Evolutionary conservation across 164 flowering plant species (phyloP), one percentile per base, ranked within the genome.

Genomic region (Dillenia turbinata): DNA sequence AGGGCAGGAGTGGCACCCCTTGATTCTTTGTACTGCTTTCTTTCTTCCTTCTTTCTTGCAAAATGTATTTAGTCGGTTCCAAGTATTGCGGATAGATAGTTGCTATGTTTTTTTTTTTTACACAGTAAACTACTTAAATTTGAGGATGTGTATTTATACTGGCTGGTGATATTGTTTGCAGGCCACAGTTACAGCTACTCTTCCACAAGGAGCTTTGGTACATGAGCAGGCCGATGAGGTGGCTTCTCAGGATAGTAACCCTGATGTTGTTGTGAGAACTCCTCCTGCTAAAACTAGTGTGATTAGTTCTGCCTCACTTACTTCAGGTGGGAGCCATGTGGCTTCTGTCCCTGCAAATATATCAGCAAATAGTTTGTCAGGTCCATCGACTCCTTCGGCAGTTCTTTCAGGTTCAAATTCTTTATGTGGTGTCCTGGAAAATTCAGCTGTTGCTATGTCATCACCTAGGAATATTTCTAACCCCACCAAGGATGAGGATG

Each of bases 401-500:
- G 55, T 66, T 17, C 76, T 78, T 70, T 72, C 85, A 49, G 73
- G 79, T 70, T 60, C 89, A 51, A 69, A 53, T 69, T 61, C 83
- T 73, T 68, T 63, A 57, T 77, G 82, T 49, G 77, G 73, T 66
- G 75, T 57, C n/a, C 22, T 77, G 67, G 96, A 89, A 49, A 79
- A 59, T 70, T 61, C 81, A 17, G 71, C 71, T 71, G 71, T 78
- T 69, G 26, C 73, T 58, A 66, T 59, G 63, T 61, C 82, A 19
- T 69, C 90, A 47, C 79, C 93, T 40, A 56, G 68, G 49, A 75
- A 70, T 69, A 59, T 87, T 19, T 54, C 92, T 54, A 71, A 12
- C 74, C 61, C 88, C 13, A 62, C 70, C 2, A 87, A 87, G 74
- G 98, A 92, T 68, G 99, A 88, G 67, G 97, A 95, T 17, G 55